Conservation (phyloP, 495 filamentous ascomycete genomes). For the Astrothelium macrocarpum region DNA sequence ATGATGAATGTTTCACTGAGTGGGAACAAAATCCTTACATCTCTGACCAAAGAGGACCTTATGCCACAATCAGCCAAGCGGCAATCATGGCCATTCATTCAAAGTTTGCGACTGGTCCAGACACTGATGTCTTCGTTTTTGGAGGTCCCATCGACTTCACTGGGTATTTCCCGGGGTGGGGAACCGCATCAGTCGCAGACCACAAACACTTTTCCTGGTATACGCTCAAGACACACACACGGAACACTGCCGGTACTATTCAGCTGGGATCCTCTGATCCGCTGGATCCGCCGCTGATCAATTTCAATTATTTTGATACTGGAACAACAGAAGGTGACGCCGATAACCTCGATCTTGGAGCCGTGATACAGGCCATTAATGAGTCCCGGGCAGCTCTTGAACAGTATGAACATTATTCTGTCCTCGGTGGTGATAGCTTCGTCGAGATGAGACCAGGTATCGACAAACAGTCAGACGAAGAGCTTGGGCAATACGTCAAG, state of each 20-base stretch:
- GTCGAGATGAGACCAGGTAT: constrained; percentile 10
- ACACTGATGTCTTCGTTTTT: constrained; percentile 19
- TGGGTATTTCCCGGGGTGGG: constrained; percentile 42
- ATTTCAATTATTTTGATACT: constrained; percentile 25
- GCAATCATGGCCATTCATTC: constrained; percentile 3
- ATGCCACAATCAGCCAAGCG: neutral
- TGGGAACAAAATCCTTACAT: constrained; percentile 1
- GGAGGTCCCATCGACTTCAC: constrained; percentile 39
- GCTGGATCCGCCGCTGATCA: constrained; percentile 22
- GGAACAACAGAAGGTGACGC: constrained; percentile 13
- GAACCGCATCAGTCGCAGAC: constrained; percentile 22
- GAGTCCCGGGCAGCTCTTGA: neutral
- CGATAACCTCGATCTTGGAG: constrained; percentile 16
- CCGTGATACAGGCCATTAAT: constrained; percentile 17
- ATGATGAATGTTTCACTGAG: constrained; percentile 12
- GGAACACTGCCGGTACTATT: constrained; percentile 24
- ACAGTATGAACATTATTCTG: neutral
- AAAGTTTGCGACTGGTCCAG: neutral
- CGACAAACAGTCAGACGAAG: constrained; percentile 1
- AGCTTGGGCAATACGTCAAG: constrained; percentile 31
- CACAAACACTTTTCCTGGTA: constrained; percentile 33
- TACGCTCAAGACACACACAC: constrained; percentile 22
- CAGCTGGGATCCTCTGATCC: constrained; percentile 18
- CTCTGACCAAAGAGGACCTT: neutral
- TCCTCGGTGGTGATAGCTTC: neutral